Percentiles rank a stretch among this genome's conserved stretches.
Conservation (phyloP, 116 monocot genomes). For the Thalassia testudinum region DNA sequence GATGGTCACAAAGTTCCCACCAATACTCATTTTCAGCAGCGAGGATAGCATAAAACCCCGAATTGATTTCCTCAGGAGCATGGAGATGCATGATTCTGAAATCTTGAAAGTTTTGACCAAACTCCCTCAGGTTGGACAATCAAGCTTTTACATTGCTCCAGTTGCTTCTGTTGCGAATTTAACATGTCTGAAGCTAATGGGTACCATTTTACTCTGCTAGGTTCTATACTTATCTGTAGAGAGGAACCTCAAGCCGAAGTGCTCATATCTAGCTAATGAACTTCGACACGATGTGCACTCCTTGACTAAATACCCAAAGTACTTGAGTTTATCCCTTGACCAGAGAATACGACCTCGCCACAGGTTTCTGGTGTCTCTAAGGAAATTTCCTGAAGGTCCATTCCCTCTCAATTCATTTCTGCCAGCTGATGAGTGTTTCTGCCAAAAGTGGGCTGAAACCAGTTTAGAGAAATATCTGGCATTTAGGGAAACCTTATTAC, state of each 20-base stretch:
- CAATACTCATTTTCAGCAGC: conserved; percentile 90
- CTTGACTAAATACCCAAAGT: conserved; percentile 86
- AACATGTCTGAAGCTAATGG: too few species aligned
- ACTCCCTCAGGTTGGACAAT: conserved; percentile 52
- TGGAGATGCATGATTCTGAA: conserved; percentile 72
- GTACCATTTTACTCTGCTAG: conserved; percentile 22
- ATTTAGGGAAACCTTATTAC: conserved; percentile 56
- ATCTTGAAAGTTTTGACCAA: conserved; percentile 91
- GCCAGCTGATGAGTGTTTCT: conserved; percentile 78
- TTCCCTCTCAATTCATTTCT: conserved; percentile 83
- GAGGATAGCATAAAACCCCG: conserved; percentile 86
- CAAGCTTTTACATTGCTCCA: background rate
- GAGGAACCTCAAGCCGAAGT: conserved; percentile 79
- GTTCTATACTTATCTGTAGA: conserved; percentile 87
- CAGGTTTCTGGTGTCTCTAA: conserved; percentile 66
- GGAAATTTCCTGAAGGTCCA: conserved; percentile 87
- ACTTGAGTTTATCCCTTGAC: conserved; percentile 84
- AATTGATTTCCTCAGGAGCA: conserved; percentile 92
- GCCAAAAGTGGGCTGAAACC: conserved; percentile 88
- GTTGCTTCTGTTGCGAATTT: background rate
- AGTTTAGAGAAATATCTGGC: conserved; percentile 63
- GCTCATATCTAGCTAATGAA: conserved; percentile 83
- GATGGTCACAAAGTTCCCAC: conserved; percentile 94
- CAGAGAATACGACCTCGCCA: conserved; percentile 92
- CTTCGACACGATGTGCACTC: conserved; percentile 76